phyloP scores from a whole-genome alignment of 768 basidiomycete genomes.

The Asterophora lycoperdoides region DNA sequence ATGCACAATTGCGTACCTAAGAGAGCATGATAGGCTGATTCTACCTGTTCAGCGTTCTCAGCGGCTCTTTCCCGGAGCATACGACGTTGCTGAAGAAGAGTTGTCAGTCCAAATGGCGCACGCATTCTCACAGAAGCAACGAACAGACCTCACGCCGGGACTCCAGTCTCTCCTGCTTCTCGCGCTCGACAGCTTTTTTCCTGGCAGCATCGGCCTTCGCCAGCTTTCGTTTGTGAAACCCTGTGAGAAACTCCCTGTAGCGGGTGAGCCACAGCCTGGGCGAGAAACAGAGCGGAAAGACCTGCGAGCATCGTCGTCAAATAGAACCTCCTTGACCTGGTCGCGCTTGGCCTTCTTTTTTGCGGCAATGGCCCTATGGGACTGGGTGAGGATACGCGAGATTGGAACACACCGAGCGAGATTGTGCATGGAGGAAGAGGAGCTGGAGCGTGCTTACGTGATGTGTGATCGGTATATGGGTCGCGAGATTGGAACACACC shows the following conservation, averaged over 20 bases:
- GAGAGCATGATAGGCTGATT: slow-evolving; percentile 62
- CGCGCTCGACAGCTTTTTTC: slow-evolving; percentile 68
- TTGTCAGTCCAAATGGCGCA: slow-evolving; percentile 15
- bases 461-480: slow-evolving; percentile 13
- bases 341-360: slow-evolving; percentile 62
- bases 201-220: slow-evolving; percentile 75
- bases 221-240: slow-evolving; percentile 90
- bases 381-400: slow-evolving; percentile 57
- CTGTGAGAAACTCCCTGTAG: slow-evolving; percentile 82
- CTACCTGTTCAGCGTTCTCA: slow-evolving; percentile 74
- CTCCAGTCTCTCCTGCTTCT: slow-evolving; percentile 72
- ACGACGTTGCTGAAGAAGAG: slow-evolving; percentile 58
- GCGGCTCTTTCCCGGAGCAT: slow-evolving; percentile 72
- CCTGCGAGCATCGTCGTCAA: slow-evolving; percentile 85
- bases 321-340: slow-evolving; percentile 77
- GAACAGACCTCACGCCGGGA: slow-evolving; percentile 68
- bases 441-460: slow-evolving; percentile 11
- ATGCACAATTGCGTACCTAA: slow-evolving; percentile 31
- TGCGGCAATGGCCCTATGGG: slow-evolving; percentile 57
- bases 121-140: slow-evolving; percentile 5
- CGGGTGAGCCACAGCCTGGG: slow-evolving; percentile 12
- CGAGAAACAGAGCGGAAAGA: slow-evolving; percentile 25
- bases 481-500: not conserved
- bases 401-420: too few relatives aligned
- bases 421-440: slow-evolving; percentile 24